Percentiles rank a stretch among this genome's conserved stretches.
Evolutionary conservation across 768 basidiomycete species (phyloP).

Genomic region (Royoungia palumana): DNA sequence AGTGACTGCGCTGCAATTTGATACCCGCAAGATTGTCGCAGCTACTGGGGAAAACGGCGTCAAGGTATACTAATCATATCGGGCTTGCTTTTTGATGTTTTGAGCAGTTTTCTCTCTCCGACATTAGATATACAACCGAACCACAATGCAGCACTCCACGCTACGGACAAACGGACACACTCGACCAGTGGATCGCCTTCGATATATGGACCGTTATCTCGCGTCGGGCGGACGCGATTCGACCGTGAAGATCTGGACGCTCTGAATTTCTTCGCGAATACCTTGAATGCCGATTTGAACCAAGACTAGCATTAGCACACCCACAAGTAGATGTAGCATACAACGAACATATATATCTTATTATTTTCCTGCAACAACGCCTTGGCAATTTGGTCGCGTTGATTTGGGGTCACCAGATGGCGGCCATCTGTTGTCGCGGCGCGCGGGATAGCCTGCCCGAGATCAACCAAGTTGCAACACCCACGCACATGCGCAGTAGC

Average conservation of each 20-base stretch:
- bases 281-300: slow-evolving; percentile 15
- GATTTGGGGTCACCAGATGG: too few relatives aligned
- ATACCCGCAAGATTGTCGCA: slow-evolving; percentile 88
- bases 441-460: too few relatives aligned
- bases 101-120: not conserved
- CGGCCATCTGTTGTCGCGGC: too few relatives aligned
- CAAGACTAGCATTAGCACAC: slow-evolving; percentile 19
- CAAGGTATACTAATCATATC: slow-evolving; percentile 51
- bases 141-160: slow-evolving; percentile 82
- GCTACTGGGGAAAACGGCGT: slow-evolving; percentile 92
- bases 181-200: slow-evolving; percentile 78
- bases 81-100: not conserved
- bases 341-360: slow-evolving; percentile 14
- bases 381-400: too few relatives aligned
- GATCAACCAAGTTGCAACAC: too few relatives aligned
- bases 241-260: slow-evolving; percentile 87
- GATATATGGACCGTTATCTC: slow-evolving; percentile 96
- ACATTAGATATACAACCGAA: slow-evolving; percentile 87
- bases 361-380: too few relatives aligned
- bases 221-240: slow-evolving; percentile 88
- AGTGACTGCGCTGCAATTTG: slow-evolving; percentile 91
- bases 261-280: slow-evolving; percentile 45
- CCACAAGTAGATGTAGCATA: slow-evolving; percentile 29
- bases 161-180: slow-evolving; percentile 91
- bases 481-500: too few relatives aligned